Conservation (phyloP, 2,329 filamentous ascomycete genomes). For the Sporothrix sp. region DNA sequence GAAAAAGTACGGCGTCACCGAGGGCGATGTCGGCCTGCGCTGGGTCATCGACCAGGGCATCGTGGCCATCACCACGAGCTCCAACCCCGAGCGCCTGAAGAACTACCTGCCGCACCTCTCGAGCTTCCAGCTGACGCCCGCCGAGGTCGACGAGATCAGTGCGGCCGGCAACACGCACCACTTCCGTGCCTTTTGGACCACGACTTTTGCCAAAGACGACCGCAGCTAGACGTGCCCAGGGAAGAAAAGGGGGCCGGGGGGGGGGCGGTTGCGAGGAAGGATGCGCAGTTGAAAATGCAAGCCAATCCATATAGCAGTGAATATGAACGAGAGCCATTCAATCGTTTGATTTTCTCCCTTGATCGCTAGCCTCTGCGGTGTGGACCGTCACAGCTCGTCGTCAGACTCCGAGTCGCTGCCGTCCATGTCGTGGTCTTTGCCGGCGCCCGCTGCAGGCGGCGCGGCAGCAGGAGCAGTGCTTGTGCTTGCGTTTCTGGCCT, state of each 20-base stretch:
- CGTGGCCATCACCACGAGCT: constrained; percentile 50
- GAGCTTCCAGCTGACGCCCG: constrained; percentile 48
- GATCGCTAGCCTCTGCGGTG: too few relatives aligned
- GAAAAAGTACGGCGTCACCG: constrained; percentile 47
- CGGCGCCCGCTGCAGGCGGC: constrained; percentile 8
- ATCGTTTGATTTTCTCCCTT: too few relatives aligned
- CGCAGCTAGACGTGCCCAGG: constrained; percentile 19
- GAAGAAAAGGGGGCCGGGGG: too few relatives aligned
- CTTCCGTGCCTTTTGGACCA: constrained; percentile 48
- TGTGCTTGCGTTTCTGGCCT: not conserved
- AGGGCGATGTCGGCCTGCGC: constrained; percentile 46
- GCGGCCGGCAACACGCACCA: constrained; percentile 50
- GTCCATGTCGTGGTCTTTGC: constrained; percentile 12
- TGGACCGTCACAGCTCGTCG: constrained; percentile 47
- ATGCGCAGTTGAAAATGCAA: not conserved
- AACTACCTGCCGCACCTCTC: constrained; percentile 42
- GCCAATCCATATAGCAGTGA: too few relatives aligned
- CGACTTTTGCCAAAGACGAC: constrained; percentile 44
- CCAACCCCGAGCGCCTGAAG: constrained; percentile 46
- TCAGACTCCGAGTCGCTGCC: constrained; percentile 45
- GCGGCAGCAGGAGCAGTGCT: not conserved
- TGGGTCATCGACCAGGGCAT: constrained; percentile 52
- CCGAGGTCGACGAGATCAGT: constrained; percentile 48
- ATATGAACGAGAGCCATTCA: too few relatives aligned
- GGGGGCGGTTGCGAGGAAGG: too few relatives aligned